A percentile compares a stretch with the other conserved stretches of the same genome.
These are phyloP conservation scores for Chloris gayana DNA, from an alignment of 176 grass and related monocot species.

Conservation along the genomic window DNA sequence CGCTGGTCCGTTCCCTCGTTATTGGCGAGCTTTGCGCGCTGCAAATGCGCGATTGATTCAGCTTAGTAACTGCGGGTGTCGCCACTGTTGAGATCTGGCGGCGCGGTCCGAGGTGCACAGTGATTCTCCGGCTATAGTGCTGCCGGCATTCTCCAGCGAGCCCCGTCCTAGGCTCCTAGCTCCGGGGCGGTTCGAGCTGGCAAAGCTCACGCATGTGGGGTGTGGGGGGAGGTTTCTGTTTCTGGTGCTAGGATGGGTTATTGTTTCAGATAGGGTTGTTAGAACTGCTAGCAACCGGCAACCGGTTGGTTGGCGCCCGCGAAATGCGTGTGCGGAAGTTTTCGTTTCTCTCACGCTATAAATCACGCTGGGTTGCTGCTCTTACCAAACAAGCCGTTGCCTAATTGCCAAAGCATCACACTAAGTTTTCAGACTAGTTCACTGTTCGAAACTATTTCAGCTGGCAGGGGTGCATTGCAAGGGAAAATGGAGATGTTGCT, in stretches of 20 bases:
- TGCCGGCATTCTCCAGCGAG: neutral
- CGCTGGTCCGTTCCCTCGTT: neutral
- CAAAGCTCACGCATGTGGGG: neutral
- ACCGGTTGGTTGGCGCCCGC: neutral
- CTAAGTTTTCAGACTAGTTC: neutral
- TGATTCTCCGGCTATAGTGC: neutral
- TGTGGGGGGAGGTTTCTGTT: neutral
- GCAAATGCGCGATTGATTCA: neutral
- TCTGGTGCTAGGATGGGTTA: neutral
- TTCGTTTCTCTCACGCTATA: neutral
- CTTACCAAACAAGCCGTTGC: neutral
- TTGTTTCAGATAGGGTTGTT: neutral
- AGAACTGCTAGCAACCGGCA: neutral
- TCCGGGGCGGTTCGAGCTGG: neutral
- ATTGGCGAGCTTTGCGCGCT: neutral
- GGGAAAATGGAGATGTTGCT: neutral
- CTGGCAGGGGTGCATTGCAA: neutral
- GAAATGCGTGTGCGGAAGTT: neutral
- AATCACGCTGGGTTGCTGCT: neutral
- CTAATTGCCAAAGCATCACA: neutral
- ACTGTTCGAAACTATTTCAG: neutral
- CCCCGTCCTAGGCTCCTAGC: neutral
- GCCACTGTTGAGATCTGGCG: slow-evolving; percentile 19
- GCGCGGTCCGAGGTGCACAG: neutral
- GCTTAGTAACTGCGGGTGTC: neutral